Evolutionary conservation across 306 rosid species (phyloP), one percentile per base, ranked within the genome.

Genomic region (Cajanus cajan): DNA sequence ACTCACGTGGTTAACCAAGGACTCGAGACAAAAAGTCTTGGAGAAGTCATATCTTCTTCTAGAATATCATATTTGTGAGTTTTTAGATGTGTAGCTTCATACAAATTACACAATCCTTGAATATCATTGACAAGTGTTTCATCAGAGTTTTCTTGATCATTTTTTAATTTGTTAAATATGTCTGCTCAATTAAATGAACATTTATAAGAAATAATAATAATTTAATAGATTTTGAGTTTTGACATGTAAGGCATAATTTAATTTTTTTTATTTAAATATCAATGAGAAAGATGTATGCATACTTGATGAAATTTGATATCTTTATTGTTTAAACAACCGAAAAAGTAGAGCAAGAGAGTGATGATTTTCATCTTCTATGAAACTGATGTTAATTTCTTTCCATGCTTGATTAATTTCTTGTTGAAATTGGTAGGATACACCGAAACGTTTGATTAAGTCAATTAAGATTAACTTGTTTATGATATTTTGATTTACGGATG

Each of bases 31-130:
- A n/a, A n/a, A 36, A 77, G 24, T 16, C 6, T 64, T 13, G 0
- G 80, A 77, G 45, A 31, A 85, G 62, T 11, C 76, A 45, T 24
- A 45, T 18, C 87, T 52, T 88, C 79, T 1, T 85, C 89, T 1
- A 88, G 22, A 21, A 88, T 58, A 6, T 77, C 75, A 57, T 88
- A 88, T 61, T 83, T 82, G 1, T 74, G 80, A 10, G 43, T 21
- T 44, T 74, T 79, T 1, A 85, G 39, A 34, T 84, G 80, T 39
- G 87, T 5, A 7, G 89, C 90, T 80, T 89, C 89, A 34, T 85
- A 87, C 50, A 89, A 59, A 77, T 74, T 85, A 28, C 83, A 63
- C 55, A 89, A 40, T 5, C 89, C 89, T 2, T 74, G 16, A 15
- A 25, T 68, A 28, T 79, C 81, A 0, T 11, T 22, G 1, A 3